A percentile compares a stretch with the other conserved stretches of the same genome.
These are phyloP conservation scores for Wallacemonas sp. DNA, from an alignment of 208 protist genomes.

Conservation along the genomic window DNA sequence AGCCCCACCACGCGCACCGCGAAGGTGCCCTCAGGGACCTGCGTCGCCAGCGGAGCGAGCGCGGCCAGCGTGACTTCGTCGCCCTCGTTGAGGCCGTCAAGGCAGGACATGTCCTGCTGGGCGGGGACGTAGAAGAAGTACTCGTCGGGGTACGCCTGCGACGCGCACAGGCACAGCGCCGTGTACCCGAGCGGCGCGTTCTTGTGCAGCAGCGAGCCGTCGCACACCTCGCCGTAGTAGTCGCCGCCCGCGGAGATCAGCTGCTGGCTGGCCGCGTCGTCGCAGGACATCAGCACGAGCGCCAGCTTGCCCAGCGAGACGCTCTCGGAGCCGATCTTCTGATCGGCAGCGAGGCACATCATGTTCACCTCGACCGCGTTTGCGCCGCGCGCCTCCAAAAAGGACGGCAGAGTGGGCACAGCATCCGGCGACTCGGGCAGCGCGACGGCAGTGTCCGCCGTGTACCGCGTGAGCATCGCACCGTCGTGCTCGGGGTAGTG, in stretches of 20 bases:
- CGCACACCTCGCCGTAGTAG: slow-evolving; percentile 35
- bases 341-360: slow-evolving; percentile 71
- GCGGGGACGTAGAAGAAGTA: slow-evolving; percentile 53
- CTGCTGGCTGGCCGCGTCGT: slow-evolving; percentile 31
- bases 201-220: slow-evolving; percentile 43
- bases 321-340: slow-evolving; percentile 66
- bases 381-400: slow-evolving; percentile 40
- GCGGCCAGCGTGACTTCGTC: slow-evolving; percentile 51
- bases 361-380: slow-evolving; percentile 52
- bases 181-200: slow-evolving; percentile 61
- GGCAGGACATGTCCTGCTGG: slow-evolving; percentile 23
- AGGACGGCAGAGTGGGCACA: slow-evolving; percentile 50
- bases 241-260: slow-evolving; percentile 37
- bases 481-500: slow-evolving; percentile 49
- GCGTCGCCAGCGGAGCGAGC: slow-evolving; percentile 45
- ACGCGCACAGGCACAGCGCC: slow-evolving; percentile 63
- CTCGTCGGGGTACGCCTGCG: slow-evolving; percentile 55
- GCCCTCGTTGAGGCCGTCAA: slow-evolving; percentile 31
- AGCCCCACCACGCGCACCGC: slow-evolving; percentile 57
- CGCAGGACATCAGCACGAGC: slow-evolving; percentile 59
- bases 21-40: slow-evolving; percentile 24
- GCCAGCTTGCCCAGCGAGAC: slow-evolving; percentile 76
- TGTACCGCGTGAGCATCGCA: slow-evolving; percentile 36
- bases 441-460: slow-evolving; percentile 19
- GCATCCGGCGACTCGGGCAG: slow-evolving; percentile 21